Evolutionary conservation across 495 filamentous ascomycete species (phyloP).

Genomic region (Aspergillus asperescens): DNA sequence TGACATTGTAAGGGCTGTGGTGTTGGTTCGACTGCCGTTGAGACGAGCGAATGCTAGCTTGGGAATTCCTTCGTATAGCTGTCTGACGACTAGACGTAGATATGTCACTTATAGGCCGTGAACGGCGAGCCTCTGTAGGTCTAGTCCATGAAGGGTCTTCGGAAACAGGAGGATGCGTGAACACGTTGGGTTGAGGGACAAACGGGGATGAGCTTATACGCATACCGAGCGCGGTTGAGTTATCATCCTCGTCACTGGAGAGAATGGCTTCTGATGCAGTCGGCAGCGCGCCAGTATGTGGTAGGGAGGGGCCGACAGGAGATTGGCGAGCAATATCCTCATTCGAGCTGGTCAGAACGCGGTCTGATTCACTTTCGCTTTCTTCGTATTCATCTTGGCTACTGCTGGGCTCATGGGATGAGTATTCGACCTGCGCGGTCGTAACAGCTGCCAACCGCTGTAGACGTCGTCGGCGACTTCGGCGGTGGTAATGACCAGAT

Average conservation of each 20-base stretch:
- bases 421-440: constrained; percentile 47
- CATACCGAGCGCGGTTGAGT: constrained; percentile 72
- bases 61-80: constrained; percentile 34
- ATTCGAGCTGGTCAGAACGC: constrained; percentile 76
- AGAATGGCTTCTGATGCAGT: constrained; percentile 41
- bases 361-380: constrained; percentile 80
- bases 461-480: constrained; percentile 52
- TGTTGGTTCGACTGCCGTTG: constrained; percentile 30
- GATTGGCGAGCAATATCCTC: constrained; percentile 55
- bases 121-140: constrained; percentile 38
- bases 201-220: constrained; percentile 56
- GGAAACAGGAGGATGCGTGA: constrained; percentile 73
- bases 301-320: constrained; percentile 18
- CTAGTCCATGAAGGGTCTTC: constrained; percentile 48
- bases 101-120: constrained; percentile 30
- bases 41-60: constrained; percentile 26
- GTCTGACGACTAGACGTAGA: constrained; percentile 38
- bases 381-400: constrained; percentile 90
- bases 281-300: constrained; percentile 24
- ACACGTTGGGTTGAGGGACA: constrained; percentile 83
- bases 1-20: constrained; percentile 54
- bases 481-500: constrained; percentile 26
- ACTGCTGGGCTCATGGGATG: constrained; percentile 48
- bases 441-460: constrained; percentile 43
- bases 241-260: constrained; percentile 66